Conservation (phyloP, 805 yeast species). For the Wickerhamiella azyma region DNA sequence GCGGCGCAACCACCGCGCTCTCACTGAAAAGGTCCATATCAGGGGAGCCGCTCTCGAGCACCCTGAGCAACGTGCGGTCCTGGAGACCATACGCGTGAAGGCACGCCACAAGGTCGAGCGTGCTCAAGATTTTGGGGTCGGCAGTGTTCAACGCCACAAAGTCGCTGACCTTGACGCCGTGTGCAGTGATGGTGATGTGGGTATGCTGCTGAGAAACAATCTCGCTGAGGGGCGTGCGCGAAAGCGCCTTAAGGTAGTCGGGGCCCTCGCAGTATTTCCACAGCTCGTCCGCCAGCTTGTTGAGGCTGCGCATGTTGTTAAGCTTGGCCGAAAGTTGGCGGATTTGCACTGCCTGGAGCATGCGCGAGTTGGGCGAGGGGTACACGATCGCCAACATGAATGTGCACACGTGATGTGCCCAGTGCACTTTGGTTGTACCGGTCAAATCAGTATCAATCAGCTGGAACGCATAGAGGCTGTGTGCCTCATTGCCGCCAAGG, state of each 20-base stretch:
- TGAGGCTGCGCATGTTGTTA: background rate
- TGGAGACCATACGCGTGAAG: constrained; percentile 1
- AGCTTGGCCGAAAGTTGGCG: background rate
- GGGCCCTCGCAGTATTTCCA: background rate
- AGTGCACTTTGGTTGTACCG: background rate
- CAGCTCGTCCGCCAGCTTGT: background rate
- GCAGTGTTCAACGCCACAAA: background rate
- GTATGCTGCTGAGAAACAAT: background rate
- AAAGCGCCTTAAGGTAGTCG: background rate
- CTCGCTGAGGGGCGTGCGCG: background rate
- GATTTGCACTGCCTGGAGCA: constrained; percentile 9
- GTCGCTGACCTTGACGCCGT: constrained; percentile 1
- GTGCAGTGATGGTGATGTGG: background rate
- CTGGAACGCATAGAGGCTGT: constrained; percentile 2
- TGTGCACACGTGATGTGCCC: background rate
- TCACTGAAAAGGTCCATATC: background rate
- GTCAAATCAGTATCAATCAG: constrained; percentile 2
- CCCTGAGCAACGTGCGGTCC: background rate
- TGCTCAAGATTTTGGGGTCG: constrained; percentile 2
- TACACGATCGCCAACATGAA: background rate
- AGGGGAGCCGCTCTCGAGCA: background rate
- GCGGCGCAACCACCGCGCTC: background rate
- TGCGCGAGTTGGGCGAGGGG: constrained; percentile 4
- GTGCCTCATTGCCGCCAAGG: background rate
- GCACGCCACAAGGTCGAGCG: constrained; percentile 1